These are phyloP conservation scores for Chlorella vulgaris DNA, from an alignment of 139 green algal species.

Conservation along the genomic window DNA sequence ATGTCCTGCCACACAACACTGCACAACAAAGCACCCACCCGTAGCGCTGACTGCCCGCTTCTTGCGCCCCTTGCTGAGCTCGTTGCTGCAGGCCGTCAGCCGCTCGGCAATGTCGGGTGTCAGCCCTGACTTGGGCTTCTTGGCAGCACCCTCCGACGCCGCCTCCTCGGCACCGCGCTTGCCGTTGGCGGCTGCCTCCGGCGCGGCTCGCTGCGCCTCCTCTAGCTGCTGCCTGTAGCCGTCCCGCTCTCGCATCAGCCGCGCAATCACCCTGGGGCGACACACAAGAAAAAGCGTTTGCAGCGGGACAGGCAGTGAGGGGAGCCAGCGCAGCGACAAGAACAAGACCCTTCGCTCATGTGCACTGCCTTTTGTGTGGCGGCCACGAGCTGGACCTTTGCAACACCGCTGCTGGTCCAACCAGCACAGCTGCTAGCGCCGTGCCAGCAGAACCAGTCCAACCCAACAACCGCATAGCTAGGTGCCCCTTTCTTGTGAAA, in stretches of 20 bases:
- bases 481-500: not conserved
- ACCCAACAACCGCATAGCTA: no score
- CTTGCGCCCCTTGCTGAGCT: slow-evolving; percentile 81
- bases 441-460: not conserved
- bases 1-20: not conserved
- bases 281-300: not conserved
- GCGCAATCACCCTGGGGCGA: slow-evolving; percentile 33
- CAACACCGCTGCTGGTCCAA: no score
- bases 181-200: slow-evolving; percentile 34
- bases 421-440: no score
- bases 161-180: slow-evolving; percentile 50
- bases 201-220: slow-evolving; percentile 5
- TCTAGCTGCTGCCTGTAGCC: slow-evolving; percentile 37
- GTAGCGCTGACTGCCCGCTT: slow-evolving; percentile 74
- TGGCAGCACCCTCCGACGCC: not conserved
- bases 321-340: not conserved
- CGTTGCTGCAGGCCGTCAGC: slow-evolving; percentile 42
- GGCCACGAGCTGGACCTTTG: no score
- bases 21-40: not conserved
- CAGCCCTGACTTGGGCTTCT: slow-evolving; percentile 30
- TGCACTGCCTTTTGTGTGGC: no score
- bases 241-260: slow-evolving; percentile 77
- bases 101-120: slow-evolving; percentile 44
- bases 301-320: not conserved
- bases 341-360: no score